Conservation (phyloP, 2,329 filamentous ascomycete genomes). For the Pseudonectria buxi region DNA sequence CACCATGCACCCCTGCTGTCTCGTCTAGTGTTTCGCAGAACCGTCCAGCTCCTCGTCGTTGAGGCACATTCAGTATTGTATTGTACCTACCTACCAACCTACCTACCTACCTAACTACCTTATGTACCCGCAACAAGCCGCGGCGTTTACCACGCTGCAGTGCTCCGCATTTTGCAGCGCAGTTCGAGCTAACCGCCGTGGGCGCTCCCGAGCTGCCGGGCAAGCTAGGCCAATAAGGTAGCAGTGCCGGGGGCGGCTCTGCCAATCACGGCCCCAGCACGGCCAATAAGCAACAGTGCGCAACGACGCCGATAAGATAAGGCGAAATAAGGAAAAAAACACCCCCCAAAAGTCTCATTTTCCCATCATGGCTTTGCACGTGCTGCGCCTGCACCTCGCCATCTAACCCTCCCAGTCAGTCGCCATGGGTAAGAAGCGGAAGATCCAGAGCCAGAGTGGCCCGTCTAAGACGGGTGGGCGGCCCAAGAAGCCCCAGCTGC, state of each 20-base stretch:
- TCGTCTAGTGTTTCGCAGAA: no score
- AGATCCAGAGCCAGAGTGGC: constrained; percentile 27
- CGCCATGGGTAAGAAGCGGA: constrained; percentile 37
- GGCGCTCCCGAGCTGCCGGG: constrained; percentile 19
- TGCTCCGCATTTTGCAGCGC: constrained; percentile 17
- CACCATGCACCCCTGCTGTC: no score
- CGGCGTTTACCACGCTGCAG: neutral
- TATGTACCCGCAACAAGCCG: no score
- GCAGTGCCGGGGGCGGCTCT: constrained; percentile 9
- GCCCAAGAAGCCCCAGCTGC: constrained; percentile 14
- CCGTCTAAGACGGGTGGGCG: constrained; percentile 6
- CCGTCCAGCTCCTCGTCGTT: no score
- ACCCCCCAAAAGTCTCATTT: constrained; percentile 6
- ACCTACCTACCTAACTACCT: no score
- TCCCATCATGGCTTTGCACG: no score
- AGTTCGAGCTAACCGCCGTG: constrained; percentile 11
- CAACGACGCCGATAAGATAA: no score
- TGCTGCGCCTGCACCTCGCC: no score
- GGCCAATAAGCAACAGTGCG: neutral
- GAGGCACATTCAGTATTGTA: no score
- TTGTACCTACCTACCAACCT: no score
- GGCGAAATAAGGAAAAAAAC: constrained; percentile 4
- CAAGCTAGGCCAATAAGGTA: constrained; percentile 16
- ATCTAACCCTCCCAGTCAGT: constrained; percentile 1
- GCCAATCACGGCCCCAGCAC: constrained; percentile 12